Base-by-base conservation (phyloP, 2,329 filamentous ascomycete genomes). In the Trichophyton schoenleinii region DNA sequence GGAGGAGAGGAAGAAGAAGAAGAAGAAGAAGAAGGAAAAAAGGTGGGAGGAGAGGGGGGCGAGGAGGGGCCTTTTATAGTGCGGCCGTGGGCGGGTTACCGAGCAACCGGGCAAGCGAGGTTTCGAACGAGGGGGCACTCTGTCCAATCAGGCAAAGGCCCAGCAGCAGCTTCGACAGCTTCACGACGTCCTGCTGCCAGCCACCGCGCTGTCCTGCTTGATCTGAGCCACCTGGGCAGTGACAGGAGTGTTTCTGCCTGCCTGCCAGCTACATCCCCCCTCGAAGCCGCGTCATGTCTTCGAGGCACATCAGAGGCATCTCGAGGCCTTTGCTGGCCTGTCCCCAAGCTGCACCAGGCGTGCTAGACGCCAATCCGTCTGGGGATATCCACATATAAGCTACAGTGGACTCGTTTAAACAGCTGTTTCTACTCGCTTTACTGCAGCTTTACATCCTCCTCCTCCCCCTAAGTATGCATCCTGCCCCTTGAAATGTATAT, bases 51-150 rank as follows among this genome's bases (percentile, higher is more conserved):
- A 57, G 38, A 28, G 42, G 22, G 60, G 59, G 60, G 57, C 11
- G 34, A 38, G 60, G 58, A 57, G 58, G 49, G 58, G 44, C 20
- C n/a, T 52, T 64, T 62, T 63, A 63, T 64, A 60, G 49, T 20
- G 25, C 36, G 22, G 44, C 20, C 13, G 11, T 18, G 13, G 41
- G 61, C 44, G 57, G 44, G 22, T 57, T 48, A 52, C 49, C 49
- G 11, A 55, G 49, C 49, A 55, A 55, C 49, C 48, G 20, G 38
- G 57, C 46, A 38, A 60, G 59, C 46, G 49, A 55, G 49, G 9
- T 38, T 36, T 38, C 34, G 34, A 1, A 38, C 15, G 34, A 36
- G 36, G 49, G 49, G 41, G 11, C 22, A 2, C 49, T 55, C 34
- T 55, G 18, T 28, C 49, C 28, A 36, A 55, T 34, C 49, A 28